Evolutionary conservation across 768 basidiomycete species (phyloP).

Genomic region (Tylopilus intermedius): DNA sequence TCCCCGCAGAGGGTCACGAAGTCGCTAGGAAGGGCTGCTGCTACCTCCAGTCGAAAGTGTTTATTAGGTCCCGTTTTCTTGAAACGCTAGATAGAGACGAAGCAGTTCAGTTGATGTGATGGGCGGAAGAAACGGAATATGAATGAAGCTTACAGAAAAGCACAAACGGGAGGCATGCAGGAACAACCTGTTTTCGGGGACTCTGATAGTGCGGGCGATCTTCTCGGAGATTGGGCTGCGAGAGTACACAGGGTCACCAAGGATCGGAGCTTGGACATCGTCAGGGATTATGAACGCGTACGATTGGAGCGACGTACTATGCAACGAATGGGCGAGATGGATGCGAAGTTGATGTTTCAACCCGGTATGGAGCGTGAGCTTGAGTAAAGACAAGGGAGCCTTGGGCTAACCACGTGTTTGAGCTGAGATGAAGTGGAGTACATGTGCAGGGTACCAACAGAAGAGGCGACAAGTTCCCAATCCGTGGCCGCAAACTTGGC

Average conservation of each 20-base stretch:
- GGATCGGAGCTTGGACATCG: constrained; percentile 49
- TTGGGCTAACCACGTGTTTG: constrained; percentile 32
- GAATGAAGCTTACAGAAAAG: constrained; percentile 41
- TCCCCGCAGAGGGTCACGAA: constrained; percentile 50
- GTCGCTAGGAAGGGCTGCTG: constrained; percentile 53
- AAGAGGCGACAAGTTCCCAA: constrained; percentile 57
- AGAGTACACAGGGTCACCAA: constrained; percentile 57
- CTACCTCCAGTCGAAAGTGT: constrained; percentile 48
- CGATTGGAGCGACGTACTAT: constrained; percentile 32
- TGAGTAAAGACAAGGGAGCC: constrained; percentile 53
- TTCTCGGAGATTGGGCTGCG: constrained; percentile 31
- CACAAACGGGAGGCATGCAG: constrained; percentile 58
- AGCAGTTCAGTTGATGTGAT: constrained; percentile 1
- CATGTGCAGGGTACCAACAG: constrained; percentile 38
- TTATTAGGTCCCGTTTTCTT: constrained; percentile 39
- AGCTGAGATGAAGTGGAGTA: constrained; percentile 15
- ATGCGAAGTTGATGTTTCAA: constrained; percentile 70
- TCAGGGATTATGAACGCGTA: constrained; percentile 8
- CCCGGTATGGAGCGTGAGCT: constrained; percentile 54
- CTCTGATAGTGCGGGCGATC: constrained; percentile 20
- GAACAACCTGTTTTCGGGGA: constrained; percentile 50
- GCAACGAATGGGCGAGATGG: constrained; percentile 50
- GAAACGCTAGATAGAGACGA: constrained; percentile 40
- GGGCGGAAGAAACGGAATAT: not conserved
- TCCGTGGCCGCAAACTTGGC: constrained; percentile 36